Conservation (phyloP, 2,329 filamentous ascomycete species). For the Trichoderma sp. region DNA sequence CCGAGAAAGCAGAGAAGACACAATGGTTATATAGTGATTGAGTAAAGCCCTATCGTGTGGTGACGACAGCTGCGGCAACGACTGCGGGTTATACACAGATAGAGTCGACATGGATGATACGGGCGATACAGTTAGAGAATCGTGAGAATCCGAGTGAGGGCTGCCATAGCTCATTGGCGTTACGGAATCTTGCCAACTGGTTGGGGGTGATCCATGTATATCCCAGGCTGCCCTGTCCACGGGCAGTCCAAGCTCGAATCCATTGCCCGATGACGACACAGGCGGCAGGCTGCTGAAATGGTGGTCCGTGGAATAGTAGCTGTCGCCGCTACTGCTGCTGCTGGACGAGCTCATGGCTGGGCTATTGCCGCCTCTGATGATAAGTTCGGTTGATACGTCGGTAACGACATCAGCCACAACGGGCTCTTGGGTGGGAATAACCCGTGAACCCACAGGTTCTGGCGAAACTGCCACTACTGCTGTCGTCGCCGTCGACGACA, state of each 20-base stretch:
- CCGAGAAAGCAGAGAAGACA: conserved; percentile 41
- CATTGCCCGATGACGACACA: conserved; percentile 22
- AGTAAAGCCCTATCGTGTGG: conserved; percentile 41
- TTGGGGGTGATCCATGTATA: conserved; percentile 31
- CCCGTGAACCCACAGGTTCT: background rate
- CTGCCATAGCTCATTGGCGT: conserved; percentile 36
- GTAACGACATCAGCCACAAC: background rate
- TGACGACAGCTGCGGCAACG: conserved; percentile 39
- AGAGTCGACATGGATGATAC: conserved; percentile 31
- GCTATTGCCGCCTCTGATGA: conserved; percentile 21
- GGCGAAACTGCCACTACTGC: background rate
- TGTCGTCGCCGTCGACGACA: background rate
- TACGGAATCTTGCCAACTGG: conserved; percentile 34
- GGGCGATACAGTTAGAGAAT: conserved; percentile 26
- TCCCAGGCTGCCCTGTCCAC: conserved; percentile 34
- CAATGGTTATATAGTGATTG: conserved; percentile 43
- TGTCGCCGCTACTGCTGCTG: conserved; percentile 11
- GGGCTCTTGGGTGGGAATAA: background rate
- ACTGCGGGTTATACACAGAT: conserved; percentile 38
- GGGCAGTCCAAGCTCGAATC: conserved; percentile 32
- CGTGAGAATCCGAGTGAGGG: conserved; percentile 32
- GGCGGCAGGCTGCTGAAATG: conserved; percentile 23
- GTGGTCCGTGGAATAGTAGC: conserved; percentile 23
- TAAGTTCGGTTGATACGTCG: conserved; percentile 19
- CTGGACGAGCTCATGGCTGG: conserved; percentile 24